Base-by-base conservation (phyloP, 352 stramenopile species). In the Globisporangium parvum region DNA sequence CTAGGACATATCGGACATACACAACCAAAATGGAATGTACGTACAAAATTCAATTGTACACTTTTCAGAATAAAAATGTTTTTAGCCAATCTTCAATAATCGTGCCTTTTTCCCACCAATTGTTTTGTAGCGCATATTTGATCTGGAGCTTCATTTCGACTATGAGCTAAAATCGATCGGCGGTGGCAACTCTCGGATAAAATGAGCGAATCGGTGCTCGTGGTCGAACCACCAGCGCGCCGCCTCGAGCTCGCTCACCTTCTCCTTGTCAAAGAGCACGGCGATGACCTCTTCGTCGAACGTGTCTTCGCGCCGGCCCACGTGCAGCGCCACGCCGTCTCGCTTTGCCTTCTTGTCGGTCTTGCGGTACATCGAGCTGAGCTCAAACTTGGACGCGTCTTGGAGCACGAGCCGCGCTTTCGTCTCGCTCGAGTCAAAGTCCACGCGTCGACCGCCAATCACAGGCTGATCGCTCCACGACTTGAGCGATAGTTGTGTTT, bases 321-420 rank as follows among this genome's bases (percentile, higher is more conserved):
- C 85, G 49, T 88, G 80, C 53, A 91, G 55, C 21, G 83, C 79
- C 17, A 93, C 66, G 37, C 83, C 83, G 39, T 93, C 83, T 51
- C 80, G 73, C 35, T 67, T 59, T n/a, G 83, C 83, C 57, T 80
- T 81, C 41, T 76, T 77, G 62, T 93, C 83, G 1, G 79, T 93
- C 63, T 91, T 91, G 52, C 83, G 79, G 72, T 93, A 93, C 80
- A 93, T 93, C 3, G 83, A 78, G 46, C 70, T 91, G 39, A 93
- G 63, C 53, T 88, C 83, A 52, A 93, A 91, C 51, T 75, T 73
- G 21, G 77, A 76, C 14, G 80, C 80, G 52, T 93, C 83, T 54
- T 91, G 83, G 17, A 93, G 39, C 14, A 73, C 57, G 15, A 93
- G 59, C 12, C 81, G 77, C n/a, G 83, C 79, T 55, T 90, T 93